Evolutionary conservation across 352 stramenopile species (phyloP), one percentile per base, ranked within the genome.

Genomic region (Pythium guiyangense): DNA sequence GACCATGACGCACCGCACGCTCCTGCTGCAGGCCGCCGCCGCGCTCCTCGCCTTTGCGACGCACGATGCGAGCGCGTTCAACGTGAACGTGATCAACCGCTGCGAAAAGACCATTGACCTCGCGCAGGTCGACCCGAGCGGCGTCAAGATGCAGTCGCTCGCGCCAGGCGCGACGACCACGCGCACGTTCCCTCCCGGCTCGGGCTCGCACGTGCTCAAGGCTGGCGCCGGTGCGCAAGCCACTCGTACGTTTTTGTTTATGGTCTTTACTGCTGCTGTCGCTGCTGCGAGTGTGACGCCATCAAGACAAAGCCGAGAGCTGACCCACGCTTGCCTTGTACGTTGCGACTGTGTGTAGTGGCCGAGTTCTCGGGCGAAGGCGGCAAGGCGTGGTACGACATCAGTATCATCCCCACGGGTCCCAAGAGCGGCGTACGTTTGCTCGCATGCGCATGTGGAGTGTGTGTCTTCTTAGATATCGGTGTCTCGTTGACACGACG

Each of bases 341-440:
- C 34, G 1, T 22, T 26, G 63, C n/a, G n/a, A n/a, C n/a, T n/a
- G n/a, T n/a, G n/a, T n/a, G n/a, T n/a, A 78, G 70, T 87, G 34
- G 77, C 77, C 40, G 79, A 90, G 63, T 87, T 90, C 50, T 88
- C 79, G 27, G 69, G 62, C 9, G 74, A 80, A 47, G 70, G 67
- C 42, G 69, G 66, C 39, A 88, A 63, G n/a, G n/a, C n/a, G n/a
- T n/a, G n/a, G n/a, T n/a, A n/a, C n/a, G n/a, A n/a, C n/a, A n/a
- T n/a, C n/a, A 86, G 73, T 42, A 90, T 86, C 53, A 87, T 90
- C 66, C 79, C 79, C 2, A 87, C 78, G 14, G 69, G 77, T 4
- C 60, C 69, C 4, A 62, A 58, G 39, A 62, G 59, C 39, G 71
- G 62, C 5, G 65, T 73, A 62, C 37, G 65, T 69, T n/a, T n/a